Base-by-base conservation (phyloP, 257 asterid species). In the Solanum infundibuliforme region DNA sequence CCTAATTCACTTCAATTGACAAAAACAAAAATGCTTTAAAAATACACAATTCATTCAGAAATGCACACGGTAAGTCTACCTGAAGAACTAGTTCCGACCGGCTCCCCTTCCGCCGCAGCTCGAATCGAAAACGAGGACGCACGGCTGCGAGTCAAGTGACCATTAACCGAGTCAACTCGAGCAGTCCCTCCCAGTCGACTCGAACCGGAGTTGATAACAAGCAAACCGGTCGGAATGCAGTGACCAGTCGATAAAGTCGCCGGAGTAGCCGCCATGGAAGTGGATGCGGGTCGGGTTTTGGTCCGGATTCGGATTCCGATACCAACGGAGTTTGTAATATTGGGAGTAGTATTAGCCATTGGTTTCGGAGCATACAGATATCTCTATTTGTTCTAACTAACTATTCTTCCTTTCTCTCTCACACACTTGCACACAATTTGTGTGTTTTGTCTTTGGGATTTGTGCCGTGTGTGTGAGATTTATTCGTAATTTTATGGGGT, bases 341-440 rank as follows among this genome's bases (percentile, higher is more conserved):
- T 82, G 39, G 85, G n/a, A 60, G 83, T 46, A 76, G 75, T 83
- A 81, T 72, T 39, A 35, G 91, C 93, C 93, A 88, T 87, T 89
- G 91, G 90, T 90, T 91, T 81, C 91, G 89, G 92, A 90, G 89
- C 89, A 85, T 87, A 91, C 83, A 71, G 62, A 48, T 82, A 82
- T 76, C 83, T 2, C 25, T 77, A 18, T 38, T n/a, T 76, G 83
- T n/a, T 12, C 58, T 27, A 77, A 77, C 84, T 77, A 39, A 77
- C 36, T 77, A n/a, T 62, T 23, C 5, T 25, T 20, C 23, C 43
- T 5, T 23, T 72, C 43, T 72, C 79, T 34, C 14, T 72, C 79
- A 32, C 79, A 72, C 79, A 79, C 25, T 5, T 1, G 2, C 5
- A 14, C 65, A 43, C 83, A 21, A 5, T 0, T 1, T 46, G 41